These are phyloP conservation scores for Dysphania ambrosioides DNA, from an alignment of 148 eudicot genomes.

Conservation along the genomic window DNA sequence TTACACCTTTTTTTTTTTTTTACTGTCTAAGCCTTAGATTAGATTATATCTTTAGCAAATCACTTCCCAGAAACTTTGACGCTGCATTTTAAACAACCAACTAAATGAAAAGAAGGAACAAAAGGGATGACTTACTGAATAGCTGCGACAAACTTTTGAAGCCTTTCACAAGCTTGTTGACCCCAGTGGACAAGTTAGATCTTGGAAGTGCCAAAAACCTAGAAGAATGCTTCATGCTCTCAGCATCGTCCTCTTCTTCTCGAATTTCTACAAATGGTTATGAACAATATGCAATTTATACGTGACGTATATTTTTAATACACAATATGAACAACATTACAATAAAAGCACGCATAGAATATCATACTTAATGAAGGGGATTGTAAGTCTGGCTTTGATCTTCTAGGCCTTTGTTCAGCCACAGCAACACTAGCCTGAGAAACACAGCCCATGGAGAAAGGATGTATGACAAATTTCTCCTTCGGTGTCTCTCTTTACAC, in stretches of 20 bases:
- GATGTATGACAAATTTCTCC: conserved; percentile 58
- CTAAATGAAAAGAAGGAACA: background rate
- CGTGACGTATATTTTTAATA: background rate
- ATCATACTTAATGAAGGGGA: conserved; percentile 31
- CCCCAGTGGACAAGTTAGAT: conserved; percentile 45
- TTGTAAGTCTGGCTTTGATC: conserved; percentile 32
- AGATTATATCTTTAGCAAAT: background rate
- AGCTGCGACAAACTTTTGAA: conserved; percentile 69
- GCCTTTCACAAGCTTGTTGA: conserved; percentile 58
- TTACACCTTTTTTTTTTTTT: too few species aligned
- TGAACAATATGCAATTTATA: background rate
- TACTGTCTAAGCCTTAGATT: background rate
- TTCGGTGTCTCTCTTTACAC: conserved; percentile 42
- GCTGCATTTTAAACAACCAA: background rate
- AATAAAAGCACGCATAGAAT: too few species aligned
- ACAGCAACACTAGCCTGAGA: conserved; percentile 66
- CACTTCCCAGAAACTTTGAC: background rate
- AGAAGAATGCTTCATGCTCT: conserved; percentile 42
- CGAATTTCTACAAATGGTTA: conserved; percentile 28
- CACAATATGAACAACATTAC: background rate
- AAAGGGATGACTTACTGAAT: conserved; percentile 52
- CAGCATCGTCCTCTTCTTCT: conserved; percentile 44
- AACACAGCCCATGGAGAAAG: conserved; percentile 62
- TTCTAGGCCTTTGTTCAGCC: conserved; percentile 35
- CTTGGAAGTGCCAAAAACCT: conserved; percentile 44